phyloP scores from a whole-genome alignment of 1,139 yeast species.

The Dujonia santamariae region DNA sequence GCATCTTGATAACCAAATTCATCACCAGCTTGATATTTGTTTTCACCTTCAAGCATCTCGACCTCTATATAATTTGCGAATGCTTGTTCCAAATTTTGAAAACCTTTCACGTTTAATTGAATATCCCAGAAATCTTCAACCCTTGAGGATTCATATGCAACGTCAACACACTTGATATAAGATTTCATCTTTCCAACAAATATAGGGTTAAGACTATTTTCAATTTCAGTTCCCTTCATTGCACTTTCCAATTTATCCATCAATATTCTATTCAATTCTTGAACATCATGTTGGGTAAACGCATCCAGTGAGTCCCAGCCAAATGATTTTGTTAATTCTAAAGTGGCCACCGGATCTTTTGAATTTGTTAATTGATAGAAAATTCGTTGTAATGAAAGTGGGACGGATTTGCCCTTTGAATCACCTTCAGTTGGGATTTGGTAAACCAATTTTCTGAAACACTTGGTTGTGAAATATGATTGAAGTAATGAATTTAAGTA shows the following conservation, averaged over 20 bases:
- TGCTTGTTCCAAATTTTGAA: conserved; percentile 67
- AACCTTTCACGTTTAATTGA: conserved; percentile 87
- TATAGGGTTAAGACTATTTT: conserved; percentile 71
- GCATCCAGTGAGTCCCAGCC: conserved; percentile 98
- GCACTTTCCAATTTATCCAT: conserved; percentile 92
- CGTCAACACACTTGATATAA: conserved; percentile 87
- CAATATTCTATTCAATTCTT: conserved; percentile 88
- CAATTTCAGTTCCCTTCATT: conserved; percentile 88
- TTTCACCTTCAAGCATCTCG: conserved; percentile 90
- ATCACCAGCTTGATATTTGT: conserved; percentile 91
- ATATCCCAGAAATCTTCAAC: conserved; percentile 98
- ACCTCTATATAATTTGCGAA: conserved; percentile 85
- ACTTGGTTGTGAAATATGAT: conserved; percentile 81
- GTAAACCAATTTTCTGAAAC: conserved; percentile 81
- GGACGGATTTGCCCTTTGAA: conserved; percentile 53
- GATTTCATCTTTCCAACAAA: conserved; percentile 98
- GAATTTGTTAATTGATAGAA: conserved; percentile 79
- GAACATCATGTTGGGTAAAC: conserved; percentile 97
- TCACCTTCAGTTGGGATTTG: conserved; percentile 76
- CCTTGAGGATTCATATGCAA: conserved; percentile 91
- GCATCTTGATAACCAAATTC: conserved; percentile 89
- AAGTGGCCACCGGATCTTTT: conserved; percentile 73
- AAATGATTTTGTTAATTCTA: conserved; percentile 84
- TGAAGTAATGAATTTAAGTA: conserved; percentile 89
- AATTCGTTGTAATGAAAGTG: conserved; percentile 82